phyloP scores from a whole-genome alignment of 371 early-diverging fungal genomes.

The Rhizopus delemar region DNA sequence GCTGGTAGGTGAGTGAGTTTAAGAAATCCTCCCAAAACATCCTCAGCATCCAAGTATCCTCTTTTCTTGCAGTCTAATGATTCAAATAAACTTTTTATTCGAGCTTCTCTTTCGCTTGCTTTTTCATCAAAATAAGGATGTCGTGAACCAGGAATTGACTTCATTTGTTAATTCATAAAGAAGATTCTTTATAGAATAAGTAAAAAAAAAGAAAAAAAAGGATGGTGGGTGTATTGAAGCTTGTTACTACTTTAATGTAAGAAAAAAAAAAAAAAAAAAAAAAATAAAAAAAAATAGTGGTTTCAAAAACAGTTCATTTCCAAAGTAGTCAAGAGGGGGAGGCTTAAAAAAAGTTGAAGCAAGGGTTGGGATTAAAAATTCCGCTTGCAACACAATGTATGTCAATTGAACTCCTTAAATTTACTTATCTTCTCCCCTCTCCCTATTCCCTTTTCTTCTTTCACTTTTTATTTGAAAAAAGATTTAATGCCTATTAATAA shows the following conservation, averaged over 20 bases:
- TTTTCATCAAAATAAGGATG: constrained; percentile 56
- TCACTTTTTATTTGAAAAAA: constrained; percentile 4
- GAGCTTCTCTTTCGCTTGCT: constrained; percentile 45
- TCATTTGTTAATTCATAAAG: constrained; percentile 6
- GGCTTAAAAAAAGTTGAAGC: not conserved
- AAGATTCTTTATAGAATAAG: not conserved
- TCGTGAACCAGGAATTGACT: constrained; percentile 27
- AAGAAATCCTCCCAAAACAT: constrained; percentile 51
- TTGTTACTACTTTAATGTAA: not conserved
- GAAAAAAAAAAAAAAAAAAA: constrained; percentile 2
- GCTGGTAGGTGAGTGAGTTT: constrained; percentile 53
- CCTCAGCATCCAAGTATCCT: constrained; percentile 51
- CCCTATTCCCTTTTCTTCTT: constrained; percentile 2
- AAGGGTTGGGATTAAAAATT: not conserved
- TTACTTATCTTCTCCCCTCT: not conserved
- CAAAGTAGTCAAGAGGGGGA: not conserved
- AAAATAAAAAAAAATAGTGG: not conserved
- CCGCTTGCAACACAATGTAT: not conserved
- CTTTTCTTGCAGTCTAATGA: constrained; percentile 43
- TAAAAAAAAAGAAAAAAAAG: not conserved
- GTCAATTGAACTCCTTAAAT: not conserved
- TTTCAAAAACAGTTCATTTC: not conserved
- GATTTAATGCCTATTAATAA: constrained; percentile 15
- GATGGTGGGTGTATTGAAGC: not conserved
- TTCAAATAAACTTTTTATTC: constrained; percentile 51